phyloP scores from a whole-genome alignment of 225 moss, liverwort and hornwort genomes.

The Pseudisothecium myosuroides region DNA sequence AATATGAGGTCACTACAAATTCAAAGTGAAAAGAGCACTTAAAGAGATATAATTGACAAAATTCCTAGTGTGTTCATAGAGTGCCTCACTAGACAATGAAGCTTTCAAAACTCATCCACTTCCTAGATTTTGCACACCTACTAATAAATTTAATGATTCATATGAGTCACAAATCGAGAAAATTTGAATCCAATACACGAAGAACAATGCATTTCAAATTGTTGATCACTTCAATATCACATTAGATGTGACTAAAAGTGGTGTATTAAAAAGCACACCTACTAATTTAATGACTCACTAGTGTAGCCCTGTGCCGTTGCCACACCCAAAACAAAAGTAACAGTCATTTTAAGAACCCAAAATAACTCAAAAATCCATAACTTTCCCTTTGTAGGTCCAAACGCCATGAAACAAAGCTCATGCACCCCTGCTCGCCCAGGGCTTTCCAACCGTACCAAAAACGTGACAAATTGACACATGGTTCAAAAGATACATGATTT shows the following conservation, averaged over 20 bases:
- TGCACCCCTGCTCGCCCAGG: too few species aligned
- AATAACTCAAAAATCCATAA: too few species aligned
- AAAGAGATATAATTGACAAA: background rate
- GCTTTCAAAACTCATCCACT: background rate
- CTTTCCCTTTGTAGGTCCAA: too few species aligned
- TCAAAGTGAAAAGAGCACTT: accelerated
- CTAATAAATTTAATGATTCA: background rate
- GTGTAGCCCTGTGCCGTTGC: too few species aligned
- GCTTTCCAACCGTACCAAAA: too few species aligned
- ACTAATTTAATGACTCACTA: too few species aligned
- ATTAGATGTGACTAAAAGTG: background rate
- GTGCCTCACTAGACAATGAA: background rate
- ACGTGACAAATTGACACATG: too few species aligned
- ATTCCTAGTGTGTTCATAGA: background rate
- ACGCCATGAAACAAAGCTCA: too few species aligned
- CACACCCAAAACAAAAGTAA: too few species aligned
- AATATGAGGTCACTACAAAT: accelerated
- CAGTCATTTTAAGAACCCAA: too few species aligned
- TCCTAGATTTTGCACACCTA: background rate
- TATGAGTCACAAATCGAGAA: accelerated
- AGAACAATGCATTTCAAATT: accelerated
- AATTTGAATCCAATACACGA: background rate
- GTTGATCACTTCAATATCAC: background rate
- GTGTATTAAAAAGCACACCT: too few species aligned
- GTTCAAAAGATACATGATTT: too few species aligned